A percentile compares a stretch with the other conserved stretches of the same genome.
Conservation (phyloP, 345 rosid species). For the Pugionium dolabratum region DNA sequence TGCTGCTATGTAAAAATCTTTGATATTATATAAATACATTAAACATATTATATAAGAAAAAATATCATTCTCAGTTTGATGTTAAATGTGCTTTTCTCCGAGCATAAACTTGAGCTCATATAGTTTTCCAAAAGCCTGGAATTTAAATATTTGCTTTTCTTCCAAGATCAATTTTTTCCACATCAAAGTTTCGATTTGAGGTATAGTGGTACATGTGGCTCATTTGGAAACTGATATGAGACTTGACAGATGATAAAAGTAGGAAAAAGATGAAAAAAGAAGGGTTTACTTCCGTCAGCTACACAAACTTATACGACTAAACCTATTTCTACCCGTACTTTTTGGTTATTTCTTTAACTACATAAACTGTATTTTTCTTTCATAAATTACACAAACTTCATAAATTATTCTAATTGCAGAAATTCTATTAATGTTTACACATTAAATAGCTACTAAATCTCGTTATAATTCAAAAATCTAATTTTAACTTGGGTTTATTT, state of each 20-base stretch:
- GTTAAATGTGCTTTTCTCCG: not conserved
- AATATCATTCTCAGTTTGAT: not conserved
- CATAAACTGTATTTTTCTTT: no score
- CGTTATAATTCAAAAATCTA: no score
- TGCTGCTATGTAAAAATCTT: not conserved
- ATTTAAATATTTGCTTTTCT: not conserved
- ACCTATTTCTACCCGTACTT: no score
- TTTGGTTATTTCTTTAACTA: no score
- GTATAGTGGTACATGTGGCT: slow-evolving; percentile 7
- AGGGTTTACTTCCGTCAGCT: no score
- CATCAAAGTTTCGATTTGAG: not conserved
- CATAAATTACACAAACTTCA: no score
- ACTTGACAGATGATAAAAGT: not conserved
- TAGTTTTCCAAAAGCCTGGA: slow-evolving; percentile 1
- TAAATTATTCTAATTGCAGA: no score
- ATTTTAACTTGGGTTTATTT: no score
- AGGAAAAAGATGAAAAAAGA: not conserved
- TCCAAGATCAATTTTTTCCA: slow-evolving; percentile 12
- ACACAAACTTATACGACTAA: no score
- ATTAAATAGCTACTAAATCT: no score
- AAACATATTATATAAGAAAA: not conserved
- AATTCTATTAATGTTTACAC: no score
- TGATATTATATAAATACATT: not conserved
- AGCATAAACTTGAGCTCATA: slow-evolving; percentile 11
- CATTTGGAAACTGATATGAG: not conserved